A percentile compares a stretch with the other conserved stretches of the same genome.
phyloP scores from a whole-genome alignment of 148 eudicot genomes.

The Silene conica region DNA sequence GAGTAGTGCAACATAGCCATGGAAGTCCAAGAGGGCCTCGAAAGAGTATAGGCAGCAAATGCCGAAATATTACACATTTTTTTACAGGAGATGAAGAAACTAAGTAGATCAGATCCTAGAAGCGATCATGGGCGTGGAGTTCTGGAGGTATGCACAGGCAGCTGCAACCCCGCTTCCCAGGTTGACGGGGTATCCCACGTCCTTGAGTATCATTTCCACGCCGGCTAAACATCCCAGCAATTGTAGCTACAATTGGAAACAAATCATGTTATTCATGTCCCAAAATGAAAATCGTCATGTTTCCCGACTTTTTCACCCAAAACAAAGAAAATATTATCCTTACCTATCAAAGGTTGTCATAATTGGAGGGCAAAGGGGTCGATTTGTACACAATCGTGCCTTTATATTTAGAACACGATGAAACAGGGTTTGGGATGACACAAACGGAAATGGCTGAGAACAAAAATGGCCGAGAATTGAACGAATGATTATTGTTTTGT shows the following conservation, averaged over 20 bases:
- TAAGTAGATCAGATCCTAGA: constrained; percentile 77
- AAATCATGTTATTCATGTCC: not conserved
- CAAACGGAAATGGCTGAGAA: not conserved
- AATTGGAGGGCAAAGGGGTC: no score
- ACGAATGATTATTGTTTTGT: no score
- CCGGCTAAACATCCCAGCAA: constrained; percentile 92
- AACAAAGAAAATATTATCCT: no score
- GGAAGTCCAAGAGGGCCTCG: constrained; percentile 16
- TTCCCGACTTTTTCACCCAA: no score
- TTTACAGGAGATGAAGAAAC: constrained; percentile 18
- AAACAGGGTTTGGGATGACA: not conserved
- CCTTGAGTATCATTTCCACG: constrained; percentile 97
- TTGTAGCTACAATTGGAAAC: constrained; percentile 61
- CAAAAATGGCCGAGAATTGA: no score
- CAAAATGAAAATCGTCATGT: no score
- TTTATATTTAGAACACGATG: not conserved
- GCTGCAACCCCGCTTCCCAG: constrained; percentile 95
- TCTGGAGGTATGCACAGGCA: constrained; percentile 74
- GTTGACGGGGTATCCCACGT: constrained; percentile 91
- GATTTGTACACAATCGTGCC: no score
- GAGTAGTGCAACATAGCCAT: constrained; percentile 4
- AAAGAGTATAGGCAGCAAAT: constrained; percentile 16
- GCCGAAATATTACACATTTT: constrained; percentile 25
- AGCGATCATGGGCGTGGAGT: constrained; percentile 69
- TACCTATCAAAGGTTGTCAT: not conserved